Evolutionary conservation across 345 rosid genomes (phyloP), one percentile per base, ranked within the genome.

Genomic region (Lumnitzera littorea): DNA sequence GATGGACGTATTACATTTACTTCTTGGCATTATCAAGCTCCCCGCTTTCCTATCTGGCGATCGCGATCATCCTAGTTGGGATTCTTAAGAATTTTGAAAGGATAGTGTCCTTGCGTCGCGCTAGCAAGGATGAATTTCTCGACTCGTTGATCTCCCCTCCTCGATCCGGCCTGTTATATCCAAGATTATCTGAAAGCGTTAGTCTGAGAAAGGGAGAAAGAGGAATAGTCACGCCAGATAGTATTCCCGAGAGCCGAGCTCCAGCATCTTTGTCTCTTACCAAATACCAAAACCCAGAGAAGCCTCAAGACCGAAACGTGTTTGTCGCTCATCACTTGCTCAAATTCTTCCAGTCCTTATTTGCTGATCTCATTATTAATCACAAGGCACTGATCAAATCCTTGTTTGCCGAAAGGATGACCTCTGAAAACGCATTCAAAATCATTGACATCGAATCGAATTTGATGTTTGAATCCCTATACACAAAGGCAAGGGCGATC

Each of bases 401-500:
- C 20, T 20, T 20, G 20, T 65, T 54, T 54, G 20, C n/a, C n/a
- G 9, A 0, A 1, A 9, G 7, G 14, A 36, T 23, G 24, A 0
- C 0, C 1, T 1, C 80, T 0, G 61, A 29, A 13, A 65, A 63
- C 0, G 85, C 79, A 13, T 69, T 80, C 53, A 55, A 57, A 10
- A 43, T 85, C 41, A 58, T 80, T 1, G 84, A 76, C 60, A 70
- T 61, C 15, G 85, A 78, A 60, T 76, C 80, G 1, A 58, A 67
- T 50, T 72, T 85, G 61, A 58, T 82, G 48, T 82, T 68, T 25
- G 86, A 80, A 48, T 24, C 55, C 57, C 62, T 80, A 15, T 77
- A 74, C 70, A 85, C 86, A 60, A 85, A 85, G 67, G 76, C 73
- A 12, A 52, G 56, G 1, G 27, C 81, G 24, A 58, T 71, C 1